Base-by-base conservation (phyloP, 306 rosid genomes). In the Mucuna pruriens region DNA sequence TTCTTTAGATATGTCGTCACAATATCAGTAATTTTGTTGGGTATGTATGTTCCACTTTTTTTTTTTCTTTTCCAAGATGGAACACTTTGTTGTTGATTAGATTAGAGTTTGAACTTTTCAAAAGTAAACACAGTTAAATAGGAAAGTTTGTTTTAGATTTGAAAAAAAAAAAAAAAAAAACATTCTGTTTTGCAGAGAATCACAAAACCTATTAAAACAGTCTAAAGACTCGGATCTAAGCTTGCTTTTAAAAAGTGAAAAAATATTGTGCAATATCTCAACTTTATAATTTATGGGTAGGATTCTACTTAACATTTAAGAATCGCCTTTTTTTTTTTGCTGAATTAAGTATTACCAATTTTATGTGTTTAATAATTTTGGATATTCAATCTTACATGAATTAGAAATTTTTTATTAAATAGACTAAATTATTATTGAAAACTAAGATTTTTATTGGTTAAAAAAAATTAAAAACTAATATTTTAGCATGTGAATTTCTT, bases 101-200 rank as follows among this genome's bases (percentile, higher is more conserved):
- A 84, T 83, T 82, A n/a, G n/a, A n/a, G n/a, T n/a, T 85, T 84
- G 94, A 94, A 90, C 11, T 4, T 62, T 89, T 91, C 95, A 94
- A 89, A 54, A 40, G 44, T 68, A 38, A 80, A 81, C 62, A 75
- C 26, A 73, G 64, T 52, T 29, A 36, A 68, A 76, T 79, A 83
- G 85, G 84, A 57, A 73, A 83, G 90, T 88, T 87, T 70, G 89
- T 86, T 89, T 79, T 79, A 58, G 77, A 74, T 44, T 75, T 60
- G 39, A 42, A 34, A 17, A n/a, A n/a, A n/a, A n/a, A n/a, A n/a
- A n/a, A n/a, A n/a, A n/a, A n/a, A n/a, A n/a, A 26, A 40, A 13
- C 22, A 6, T 76, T 77, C 67, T 46, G 80, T 69, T 71, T 5
- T 19, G 39, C 23, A 70, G 12, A 10, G 73, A 80, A 55, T 65